Conservation (phyloP, 306 rosid species). For the Quercus ilex region DNA sequence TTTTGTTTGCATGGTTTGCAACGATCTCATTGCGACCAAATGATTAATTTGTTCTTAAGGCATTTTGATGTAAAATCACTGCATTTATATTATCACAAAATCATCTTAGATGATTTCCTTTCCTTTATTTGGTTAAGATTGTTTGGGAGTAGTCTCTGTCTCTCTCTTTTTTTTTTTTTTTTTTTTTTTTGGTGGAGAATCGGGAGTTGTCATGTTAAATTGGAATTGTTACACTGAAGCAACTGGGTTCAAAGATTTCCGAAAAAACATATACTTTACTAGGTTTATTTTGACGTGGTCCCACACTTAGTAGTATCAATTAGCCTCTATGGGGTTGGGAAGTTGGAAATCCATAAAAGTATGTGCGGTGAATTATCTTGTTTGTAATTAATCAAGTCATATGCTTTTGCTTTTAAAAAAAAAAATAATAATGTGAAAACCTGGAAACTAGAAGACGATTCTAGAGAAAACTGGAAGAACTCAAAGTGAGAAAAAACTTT, state of each 20-base stretch:
- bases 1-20: too few relatives aligned
- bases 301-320: too few relatives aligned
- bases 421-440: not conserved
- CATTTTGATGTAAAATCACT: too few relatives aligned
- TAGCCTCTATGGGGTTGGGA: not conserved
- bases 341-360: not conserved
- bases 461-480: too few relatives aligned
- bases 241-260: not conserved
- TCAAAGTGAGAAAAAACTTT: too few relatives aligned
- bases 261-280: not conserved
- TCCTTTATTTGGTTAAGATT: too few relatives aligned
- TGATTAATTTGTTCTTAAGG: too few relatives aligned
- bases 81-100: too few relatives aligned
- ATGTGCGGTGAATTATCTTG: not conserved
- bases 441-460: too few relatives aligned
- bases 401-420: not conserved
- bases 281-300: not conserved
- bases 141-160: not conserved
- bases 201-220: not conserved
- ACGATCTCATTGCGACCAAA: too few relatives aligned
- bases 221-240: not conserved
- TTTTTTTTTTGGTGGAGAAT: too few relatives aligned
- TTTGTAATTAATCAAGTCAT: not conserved
- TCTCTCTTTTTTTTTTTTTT: rapidly evolving
- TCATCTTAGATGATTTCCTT: too few relatives aligned